These are phyloP conservation scores for Infundibulicybe gibba DNA, from an alignment of 768 basidiomycete genomes.

Conservation along the genomic window DNA sequence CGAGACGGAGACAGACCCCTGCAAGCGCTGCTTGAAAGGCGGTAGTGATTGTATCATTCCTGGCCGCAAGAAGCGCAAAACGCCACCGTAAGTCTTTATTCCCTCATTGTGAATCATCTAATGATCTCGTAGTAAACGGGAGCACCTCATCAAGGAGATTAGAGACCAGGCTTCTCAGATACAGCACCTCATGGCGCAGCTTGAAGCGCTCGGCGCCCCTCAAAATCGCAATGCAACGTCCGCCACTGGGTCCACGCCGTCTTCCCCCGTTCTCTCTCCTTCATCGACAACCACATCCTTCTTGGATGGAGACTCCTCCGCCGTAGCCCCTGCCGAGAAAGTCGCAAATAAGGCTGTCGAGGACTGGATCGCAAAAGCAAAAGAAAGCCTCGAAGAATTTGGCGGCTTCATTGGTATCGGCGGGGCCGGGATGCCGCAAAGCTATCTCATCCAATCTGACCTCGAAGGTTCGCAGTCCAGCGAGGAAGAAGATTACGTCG, in stretches of 20 bases:
- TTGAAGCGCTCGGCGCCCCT: constrained; percentile 42
- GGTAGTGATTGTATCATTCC: constrained; percentile 75
- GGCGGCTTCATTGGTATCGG: constrained; percentile 64
- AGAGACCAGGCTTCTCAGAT: constrained; percentile 73
- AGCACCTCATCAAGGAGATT: constrained; percentile 74
- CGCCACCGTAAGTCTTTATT: constrained; percentile 61
- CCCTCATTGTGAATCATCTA: neutral
- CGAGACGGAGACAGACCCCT: constrained; percentile 65
- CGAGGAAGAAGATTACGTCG: constrained; percentile 35
- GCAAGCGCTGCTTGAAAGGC: constrained; percentile 70
- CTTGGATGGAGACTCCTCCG: constrained; percentile 20
- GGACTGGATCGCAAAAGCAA: constrained; percentile 76
- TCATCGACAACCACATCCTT: constrained; percentile 19
- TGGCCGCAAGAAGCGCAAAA: constrained; percentile 78
- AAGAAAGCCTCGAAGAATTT: constrained; percentile 64
- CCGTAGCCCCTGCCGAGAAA: constrained; percentile 20
- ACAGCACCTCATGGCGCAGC: constrained; percentile 63
- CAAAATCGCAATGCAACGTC: constrained; percentile 13
- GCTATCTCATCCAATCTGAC: constrained; percentile 46
- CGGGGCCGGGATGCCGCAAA: constrained; percentile 50
- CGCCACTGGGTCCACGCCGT: constrained; percentile 16
- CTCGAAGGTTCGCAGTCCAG: constrained; percentile 35
- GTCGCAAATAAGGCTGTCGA: constrained; percentile 56
- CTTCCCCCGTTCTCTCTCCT: constrained; percentile 36
- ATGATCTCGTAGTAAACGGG: constrained; percentile 58